Evolutionary conservation across 805 yeast genomes (phyloP), one percentile per base, ranked within the genome.

Genomic region (Kodamaea fukazawae): DNA sequence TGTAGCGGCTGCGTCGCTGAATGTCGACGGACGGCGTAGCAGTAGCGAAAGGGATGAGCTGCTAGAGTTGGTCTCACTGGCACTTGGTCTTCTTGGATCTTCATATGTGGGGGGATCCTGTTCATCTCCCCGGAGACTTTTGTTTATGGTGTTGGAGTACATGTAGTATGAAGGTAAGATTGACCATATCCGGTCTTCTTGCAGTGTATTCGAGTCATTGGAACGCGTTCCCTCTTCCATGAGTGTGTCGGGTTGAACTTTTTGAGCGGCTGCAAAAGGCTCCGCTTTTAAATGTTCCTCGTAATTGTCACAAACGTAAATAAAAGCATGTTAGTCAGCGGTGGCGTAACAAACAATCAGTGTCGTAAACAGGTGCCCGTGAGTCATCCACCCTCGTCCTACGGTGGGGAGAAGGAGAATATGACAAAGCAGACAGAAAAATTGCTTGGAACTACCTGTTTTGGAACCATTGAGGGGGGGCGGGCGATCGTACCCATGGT

Each of bases 161-260:
- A 67, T 63, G 18, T 57, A 57, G 47, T 68, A 68, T 29, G 68
- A 61, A 6, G 73, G 73, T 14, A 68, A 44, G 10, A 68, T 68
- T 13, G 58, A 34, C 36, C 36, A 34, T 7, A 34, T 23, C 14
- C 18, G 35, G 29, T 32, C 35, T 3, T 15, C 34, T 3, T n/a
- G n/a, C n/a, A n/a, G n/a, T n/a, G n/a, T n/a, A n/a, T n/a, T n/a
- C n/a, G n/a, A n/a, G n/a, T n/a, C n/a, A n/a, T n/a, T n/a, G n/a
- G n/a, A n/a, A n/a, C n/a, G n/a, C n/a, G n/a, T n/a, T n/a, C n/a
- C n/a, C n/a, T n/a, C n/a, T n/a, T n/a, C n/a, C n/a, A n/a, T n/a
- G n/a, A n/a, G n/a, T n/a, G n/a, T n/a, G n/a, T n/a, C n/a, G n/a
- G n/a, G n/a, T 8, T 20, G 23, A 20, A 5, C 8, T 20, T 6